Conservation (phyloP, 2,329 filamentous ascomycete genomes). For the Elsinoe fawcettii region DNA sequence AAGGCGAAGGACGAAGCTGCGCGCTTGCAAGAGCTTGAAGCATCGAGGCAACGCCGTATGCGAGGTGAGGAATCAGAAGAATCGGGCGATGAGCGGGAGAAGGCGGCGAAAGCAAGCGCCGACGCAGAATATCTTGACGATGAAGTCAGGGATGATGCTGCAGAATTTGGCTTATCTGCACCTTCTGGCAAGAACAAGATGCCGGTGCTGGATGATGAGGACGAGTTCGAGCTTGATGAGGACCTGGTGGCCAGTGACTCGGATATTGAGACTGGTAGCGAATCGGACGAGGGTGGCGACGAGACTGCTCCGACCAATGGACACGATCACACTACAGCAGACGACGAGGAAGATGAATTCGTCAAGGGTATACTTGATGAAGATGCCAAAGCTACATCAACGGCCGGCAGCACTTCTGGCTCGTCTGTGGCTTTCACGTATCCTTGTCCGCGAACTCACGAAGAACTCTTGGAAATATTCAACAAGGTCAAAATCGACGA, state of each 20-base stretch:
- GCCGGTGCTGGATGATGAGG: conserved; percentile 76
- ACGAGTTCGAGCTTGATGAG: conserved; percentile 86
- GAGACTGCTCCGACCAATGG: conserved; percentile 34
- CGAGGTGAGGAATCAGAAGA: conserved; percentile 66
- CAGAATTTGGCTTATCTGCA: conserved; percentile 55
- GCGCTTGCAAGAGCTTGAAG: conserved; percentile 71
- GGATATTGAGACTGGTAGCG: conserved; percentile 32
- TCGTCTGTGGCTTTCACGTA: conserved; percentile 69
- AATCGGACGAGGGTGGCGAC: conserved; percentile 26
- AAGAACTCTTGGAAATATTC: conserved; percentile 61
- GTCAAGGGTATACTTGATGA: conserved; percentile 36
- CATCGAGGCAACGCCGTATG: conserved; percentile 78
- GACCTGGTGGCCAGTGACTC: conserved; percentile 79
- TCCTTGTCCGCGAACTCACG: conserved; percentile 69
- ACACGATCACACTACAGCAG: conserved; percentile 26
- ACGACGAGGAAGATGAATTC: conserved; percentile 43
- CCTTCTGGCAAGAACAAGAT: conserved; percentile 37
- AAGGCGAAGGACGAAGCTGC: conserved; percentile 68
- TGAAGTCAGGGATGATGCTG: conserved; percentile 48
- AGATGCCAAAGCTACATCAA: conserved; percentile 12
- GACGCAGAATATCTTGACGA: conserved; percentile 28
- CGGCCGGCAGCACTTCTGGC: conserved; percentile 34
- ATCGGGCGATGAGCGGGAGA: conserved; percentile 46
- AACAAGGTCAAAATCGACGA: conserved; percentile 53
- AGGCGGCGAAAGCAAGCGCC: conserved; percentile 53